Conservation (phyloP, 2,329 filamentous ascomycete genomes). For the Pezicula neosporulosa region DNA sequence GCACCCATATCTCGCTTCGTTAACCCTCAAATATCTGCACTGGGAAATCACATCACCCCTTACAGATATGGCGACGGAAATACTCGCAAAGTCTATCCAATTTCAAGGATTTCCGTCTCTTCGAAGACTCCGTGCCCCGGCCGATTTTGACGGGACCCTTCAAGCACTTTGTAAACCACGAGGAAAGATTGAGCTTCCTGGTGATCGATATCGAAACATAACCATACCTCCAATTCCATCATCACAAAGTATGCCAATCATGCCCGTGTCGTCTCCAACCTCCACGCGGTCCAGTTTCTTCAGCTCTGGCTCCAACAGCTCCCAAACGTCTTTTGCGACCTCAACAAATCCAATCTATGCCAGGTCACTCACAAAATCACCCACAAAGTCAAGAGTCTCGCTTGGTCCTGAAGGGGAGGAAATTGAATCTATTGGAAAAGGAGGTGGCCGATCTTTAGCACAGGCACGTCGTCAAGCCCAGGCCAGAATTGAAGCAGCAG, state of each 20-base stretch:
- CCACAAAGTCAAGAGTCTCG: background rate
- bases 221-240: slow-evolving; percentile 20
- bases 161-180: slow-evolving; percentile 59
- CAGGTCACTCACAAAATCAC: background rate
- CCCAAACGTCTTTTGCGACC: background rate
- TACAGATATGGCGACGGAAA: slow-evolving; percentile 50
- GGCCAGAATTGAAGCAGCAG: slow-evolving; percentile 56
- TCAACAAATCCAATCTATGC: background rate
- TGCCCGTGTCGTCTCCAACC: slow-evolving; percentile 8
- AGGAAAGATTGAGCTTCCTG: slow-evolving; percentile 22
- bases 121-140: slow-evolving; percentile 56
- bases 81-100: slow-evolving; percentile 61
- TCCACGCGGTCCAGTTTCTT: background rate
- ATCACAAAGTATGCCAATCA: slow-evolving; percentile 13
- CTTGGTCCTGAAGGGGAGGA: background rate
- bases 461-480: slow-evolving; percentile 62
- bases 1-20: slow-evolving; percentile 60
- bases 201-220: slow-evolving; percentile 23
- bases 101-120: slow-evolving; percentile 61
- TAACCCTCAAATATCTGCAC: slow-evolving; percentile 50
- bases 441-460: slow-evolving; percentile 27
- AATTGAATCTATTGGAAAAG: background rate
- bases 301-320: background rate
- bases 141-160: slow-evolving; percentile 66
- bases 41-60: slow-evolving; percentile 51